Conservation (phyloP, 2,329 filamentous ascomycete species). For the Colletotrichum godetiae region DNA sequence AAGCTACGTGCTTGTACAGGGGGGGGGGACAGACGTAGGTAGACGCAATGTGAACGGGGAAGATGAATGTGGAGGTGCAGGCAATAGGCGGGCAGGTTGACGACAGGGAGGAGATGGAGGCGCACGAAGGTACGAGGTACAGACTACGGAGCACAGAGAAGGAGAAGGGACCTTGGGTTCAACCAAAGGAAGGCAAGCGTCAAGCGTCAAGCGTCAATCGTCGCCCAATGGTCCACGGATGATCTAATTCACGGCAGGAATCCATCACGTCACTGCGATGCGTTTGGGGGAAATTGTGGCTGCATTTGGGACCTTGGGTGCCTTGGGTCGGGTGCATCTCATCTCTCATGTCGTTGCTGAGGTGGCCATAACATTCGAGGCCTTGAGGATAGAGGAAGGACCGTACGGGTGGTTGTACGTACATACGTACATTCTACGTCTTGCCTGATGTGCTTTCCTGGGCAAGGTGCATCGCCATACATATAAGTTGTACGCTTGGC, state of each 20-base stretch:
- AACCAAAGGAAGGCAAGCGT: background rate
- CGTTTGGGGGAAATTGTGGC: conserved; percentile 34
- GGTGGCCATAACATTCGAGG: background rate
- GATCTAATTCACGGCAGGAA: conserved; percentile 31
- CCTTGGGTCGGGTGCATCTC: conserved; percentile 2
- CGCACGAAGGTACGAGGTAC: background rate
- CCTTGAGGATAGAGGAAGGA: background rate
- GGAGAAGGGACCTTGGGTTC: background rate
- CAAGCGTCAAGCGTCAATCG: conserved; percentile 8
- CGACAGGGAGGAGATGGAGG: conserved; percentile 21
- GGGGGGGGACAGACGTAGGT: background rate
- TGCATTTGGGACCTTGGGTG: conserved; percentile 13
- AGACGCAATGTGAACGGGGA: background rate
- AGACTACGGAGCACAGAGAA: background rate
- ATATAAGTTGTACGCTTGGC: background rate
- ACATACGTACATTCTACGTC: background rate
- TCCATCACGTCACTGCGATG: conserved; percentile 37
- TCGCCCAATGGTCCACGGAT: conserved; percentile 9
- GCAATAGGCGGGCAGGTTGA: conserved; percentile 18
- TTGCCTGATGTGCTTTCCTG: background rate
- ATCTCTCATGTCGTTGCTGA: background rate
- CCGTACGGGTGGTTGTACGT: background rate
- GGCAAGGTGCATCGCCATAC: background rate
- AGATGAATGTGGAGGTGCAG: background rate
- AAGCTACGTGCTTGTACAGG: background rate